phyloP scores from a whole-genome alignment of 371 early-diverging fungal species.

The Lichtheimia corymbifera region DNA sequence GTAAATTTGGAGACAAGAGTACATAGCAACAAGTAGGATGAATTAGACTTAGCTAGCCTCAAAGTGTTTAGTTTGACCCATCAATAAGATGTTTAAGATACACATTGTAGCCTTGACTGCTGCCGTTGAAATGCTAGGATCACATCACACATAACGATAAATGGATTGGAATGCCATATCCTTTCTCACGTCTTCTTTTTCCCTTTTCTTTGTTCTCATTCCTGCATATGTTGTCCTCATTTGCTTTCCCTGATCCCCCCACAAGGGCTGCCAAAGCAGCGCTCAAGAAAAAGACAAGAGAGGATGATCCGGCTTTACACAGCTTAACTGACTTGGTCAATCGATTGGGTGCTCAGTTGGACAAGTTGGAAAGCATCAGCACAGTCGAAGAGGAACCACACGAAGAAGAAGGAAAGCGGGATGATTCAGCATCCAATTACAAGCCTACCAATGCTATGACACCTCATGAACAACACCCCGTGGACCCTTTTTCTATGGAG shows the following conservation, averaged over 20 bases:
- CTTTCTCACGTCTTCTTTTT: not conserved
- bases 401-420: no score
- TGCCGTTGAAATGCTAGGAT: slow-evolving; percentile 4
- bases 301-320: not conserved
- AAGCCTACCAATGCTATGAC: no score
- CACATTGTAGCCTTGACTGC: slow-evolving; percentile 10
- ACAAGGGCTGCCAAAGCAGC: not conserved
- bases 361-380: slow-evolving; percentile 17
- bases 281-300: not conserved
- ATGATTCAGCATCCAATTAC: not conserved
- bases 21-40: no score
- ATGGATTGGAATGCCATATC: not conserved
- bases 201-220: not conserved
- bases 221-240: slow-evolving; percentile 14
- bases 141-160: not conserved
- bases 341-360: slow-evolving; percentile 25
- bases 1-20: no score
- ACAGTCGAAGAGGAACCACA: not conserved
- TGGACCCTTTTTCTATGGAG: slow-evolving; percentile 35
- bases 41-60: no score
- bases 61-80: not conserved
- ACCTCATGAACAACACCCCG: slow-evolving; percentile 5
- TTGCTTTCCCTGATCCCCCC: slow-evolving; percentile 15
- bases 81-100: not conserved
- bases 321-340: slow-evolving; percentile 18